Base-by-base conservation (phyloP, 208 protist genomes). In the Acanthamoeba triangularis region DNA sequence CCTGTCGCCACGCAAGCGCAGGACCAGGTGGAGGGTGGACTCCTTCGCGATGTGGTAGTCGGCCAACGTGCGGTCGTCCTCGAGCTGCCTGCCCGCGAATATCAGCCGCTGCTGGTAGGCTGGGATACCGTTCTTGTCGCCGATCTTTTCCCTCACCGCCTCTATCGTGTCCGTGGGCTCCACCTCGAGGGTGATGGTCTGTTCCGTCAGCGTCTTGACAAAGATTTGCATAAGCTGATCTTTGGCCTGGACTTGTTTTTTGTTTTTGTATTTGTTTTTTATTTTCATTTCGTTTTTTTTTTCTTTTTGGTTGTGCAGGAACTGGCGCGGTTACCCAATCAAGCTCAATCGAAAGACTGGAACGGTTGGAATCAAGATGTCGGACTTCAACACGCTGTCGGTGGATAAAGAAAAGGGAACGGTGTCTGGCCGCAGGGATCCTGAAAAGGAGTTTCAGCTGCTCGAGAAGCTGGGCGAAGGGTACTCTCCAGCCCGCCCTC, bases 21-120 rank as follows among this genome's bases (percentile, higher is more conserved):
- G n/a, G n/a, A n/a, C n/a, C n/a, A 65, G 59, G 59, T 25, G 59
- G 18, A 65, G 59, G 10, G 82, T 90, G 10, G 82, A 7, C 59
- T 41, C 11, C 18, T 97, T 97, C 91, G 97, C 97, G 95, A 98
- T 97, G 88, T 98, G 97, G 96, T 98, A 98, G 95, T 98, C 97
- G n/a, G 97, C 94, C 13, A 99, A 96, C 23, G 98, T 99, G 96
- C 98, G 98, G 41, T 98, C 98, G 84, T 99, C 98, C 95, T 99
- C 98, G 47, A 99, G 97, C 96, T 99, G 98, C 97, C 99, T 99
- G 80, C 98, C 98, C 61, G 98, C 98, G 91, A 99, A 99, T 93
- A 99, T 99, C 20, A 99, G 96, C 74, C 98, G 97, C 96, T 99
- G 98, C 96, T 99, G 98, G 96, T 99, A 98, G 33, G 98, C 97